phyloP scores from a whole-genome alignment of 2,329 filamentous ascomycete genomes.

The Sclerotinia nivalis region DNA sequence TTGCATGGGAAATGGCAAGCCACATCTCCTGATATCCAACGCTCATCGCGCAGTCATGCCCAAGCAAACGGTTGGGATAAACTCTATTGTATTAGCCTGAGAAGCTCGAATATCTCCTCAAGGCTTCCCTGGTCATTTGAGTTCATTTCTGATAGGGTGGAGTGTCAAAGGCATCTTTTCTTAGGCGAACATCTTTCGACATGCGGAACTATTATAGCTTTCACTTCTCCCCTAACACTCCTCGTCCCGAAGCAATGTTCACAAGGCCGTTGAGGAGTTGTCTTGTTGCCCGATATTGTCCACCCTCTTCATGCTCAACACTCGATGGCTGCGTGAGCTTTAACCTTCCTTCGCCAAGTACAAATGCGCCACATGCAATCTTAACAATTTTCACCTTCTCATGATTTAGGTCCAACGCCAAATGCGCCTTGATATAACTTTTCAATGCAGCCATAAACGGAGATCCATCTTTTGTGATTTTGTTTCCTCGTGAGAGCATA shows the following conservation, averaged over 20 bases:
- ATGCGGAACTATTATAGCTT: background rate
- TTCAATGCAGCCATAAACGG: conserved; percentile 46
- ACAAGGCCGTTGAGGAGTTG: conserved; percentile 34
- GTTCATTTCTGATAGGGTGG: background rate
- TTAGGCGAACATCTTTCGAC: background rate
- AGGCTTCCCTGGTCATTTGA: too few relatives aligned
- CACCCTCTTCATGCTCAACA: conserved; percentile 27
- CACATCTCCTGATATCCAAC: background rate
- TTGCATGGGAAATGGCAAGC: background rate
- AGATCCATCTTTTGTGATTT: conserved; percentile 26
- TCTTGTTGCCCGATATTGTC: conserved; percentile 32
- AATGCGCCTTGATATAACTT: conserved; percentile 44
- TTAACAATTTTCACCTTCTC: conserved; percentile 45
- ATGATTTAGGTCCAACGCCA: conserved; percentile 46
- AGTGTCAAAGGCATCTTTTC: background rate
- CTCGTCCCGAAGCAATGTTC: conserved; percentile 27
- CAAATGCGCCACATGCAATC: conserved; percentile 47
- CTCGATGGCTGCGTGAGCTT: conserved; percentile 42
- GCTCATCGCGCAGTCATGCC: background rate
- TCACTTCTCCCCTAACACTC: conserved; percentile 20
- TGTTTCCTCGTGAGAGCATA: conserved; percentile 35
- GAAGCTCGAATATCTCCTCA: background rate
- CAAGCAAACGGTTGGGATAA: background rate
- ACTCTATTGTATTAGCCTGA: background rate
- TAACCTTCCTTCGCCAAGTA: conserved; percentile 45